These are phyloP conservation scores for Hippophae gyantsensis DNA, from an alignment of 306 rosid species.

Conservation along the genomic window DNA sequence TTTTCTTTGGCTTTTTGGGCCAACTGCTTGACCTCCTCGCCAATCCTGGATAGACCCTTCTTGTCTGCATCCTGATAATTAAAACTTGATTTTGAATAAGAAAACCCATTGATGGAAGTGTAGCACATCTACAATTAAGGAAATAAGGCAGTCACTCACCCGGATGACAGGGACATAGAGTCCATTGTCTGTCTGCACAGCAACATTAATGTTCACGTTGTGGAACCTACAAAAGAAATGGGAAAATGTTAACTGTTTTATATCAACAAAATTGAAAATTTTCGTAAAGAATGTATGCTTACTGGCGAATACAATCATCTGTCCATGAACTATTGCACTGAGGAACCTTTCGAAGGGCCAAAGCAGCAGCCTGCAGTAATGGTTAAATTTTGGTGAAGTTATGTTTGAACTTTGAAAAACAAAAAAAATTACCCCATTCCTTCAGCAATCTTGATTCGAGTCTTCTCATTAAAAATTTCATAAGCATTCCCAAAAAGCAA, in stretches of 20 bases:
- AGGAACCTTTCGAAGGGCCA: conserved; percentile 95
- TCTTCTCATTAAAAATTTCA: not conserved
- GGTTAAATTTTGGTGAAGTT: conserved; percentile 9
- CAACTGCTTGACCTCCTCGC: conserved; percentile 80
- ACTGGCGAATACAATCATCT: conserved; percentile 90
- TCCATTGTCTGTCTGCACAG: conserved; percentile 97
- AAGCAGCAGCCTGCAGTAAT: conserved; percentile 83
- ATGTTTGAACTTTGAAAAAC: not conserved
- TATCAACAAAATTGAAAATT: conserved; percentile 9
- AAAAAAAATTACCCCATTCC: too few species aligned
- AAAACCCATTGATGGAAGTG: not conserved
- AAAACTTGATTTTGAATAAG: conserved; percentile 13
- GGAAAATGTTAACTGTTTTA: conserved; percentile 13
- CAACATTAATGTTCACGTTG: conserved; percentile 86
- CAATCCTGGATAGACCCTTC: conserved; percentile 79
- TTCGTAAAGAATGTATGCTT: conserved; percentile 21
- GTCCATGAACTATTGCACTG: conserved; percentile 97
- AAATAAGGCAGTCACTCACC: conserved; percentile 41
- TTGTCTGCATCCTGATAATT: conserved; percentile 88
- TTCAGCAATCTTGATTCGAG: too few species aligned
- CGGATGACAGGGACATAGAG: conserved; percentile 85
- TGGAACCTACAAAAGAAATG: conserved; percentile 43
- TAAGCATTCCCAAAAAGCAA: not conserved
- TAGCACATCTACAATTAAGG: conserved; percentile 4
- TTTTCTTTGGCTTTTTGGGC: conserved; percentile 87